phyloP scores from a whole-genome alignment of 495 filamentous ascomycete species.

The Corynascus novoguineensis region DNA sequence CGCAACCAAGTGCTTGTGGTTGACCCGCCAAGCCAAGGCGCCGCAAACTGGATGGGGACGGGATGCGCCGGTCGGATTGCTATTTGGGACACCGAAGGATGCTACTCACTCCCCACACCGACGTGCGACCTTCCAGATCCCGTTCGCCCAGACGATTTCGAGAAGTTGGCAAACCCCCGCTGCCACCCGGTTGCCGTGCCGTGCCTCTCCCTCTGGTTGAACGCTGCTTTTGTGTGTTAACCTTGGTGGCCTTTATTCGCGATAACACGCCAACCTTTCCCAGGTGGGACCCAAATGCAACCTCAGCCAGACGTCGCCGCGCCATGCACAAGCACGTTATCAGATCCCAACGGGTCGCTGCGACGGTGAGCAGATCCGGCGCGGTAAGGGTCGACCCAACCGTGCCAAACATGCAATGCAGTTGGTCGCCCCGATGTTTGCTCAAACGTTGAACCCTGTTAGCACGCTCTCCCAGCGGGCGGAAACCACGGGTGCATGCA shows the following conservation, averaged over 20 bases:
- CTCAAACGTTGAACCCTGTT: background rate
- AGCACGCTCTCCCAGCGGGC: background rate
- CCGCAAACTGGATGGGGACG: background rate
- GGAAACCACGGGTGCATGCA: background rate
- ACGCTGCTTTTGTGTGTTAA: too few relatives aligned
- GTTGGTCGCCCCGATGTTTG: background rate
- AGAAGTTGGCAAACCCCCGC: background rate
- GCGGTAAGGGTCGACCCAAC: background rate
- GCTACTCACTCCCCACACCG: background rate
- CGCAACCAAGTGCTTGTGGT: background rate
- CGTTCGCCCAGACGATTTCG: background rate
- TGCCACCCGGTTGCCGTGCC: background rate
- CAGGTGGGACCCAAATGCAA: background rate
- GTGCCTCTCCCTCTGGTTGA: too few relatives aligned
- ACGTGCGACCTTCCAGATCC: conserved; percentile 1
- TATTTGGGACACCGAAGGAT: conserved; percentile 9
- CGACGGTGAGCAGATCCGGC: background rate
- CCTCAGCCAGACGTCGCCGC: background rate
- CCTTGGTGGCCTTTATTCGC: background rate
- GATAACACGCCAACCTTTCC: background rate
- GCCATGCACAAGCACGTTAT: background rate
- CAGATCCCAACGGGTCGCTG: background rate
- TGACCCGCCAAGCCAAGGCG: background rate
- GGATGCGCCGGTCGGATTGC: background rate
- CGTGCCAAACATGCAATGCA: background rate